Evolutionary conservation across 2,329 filamentous ascomycete species (phyloP), one percentile per base, ranked within the genome.

Genomic region (Botrytis hyacinthi): DNA sequence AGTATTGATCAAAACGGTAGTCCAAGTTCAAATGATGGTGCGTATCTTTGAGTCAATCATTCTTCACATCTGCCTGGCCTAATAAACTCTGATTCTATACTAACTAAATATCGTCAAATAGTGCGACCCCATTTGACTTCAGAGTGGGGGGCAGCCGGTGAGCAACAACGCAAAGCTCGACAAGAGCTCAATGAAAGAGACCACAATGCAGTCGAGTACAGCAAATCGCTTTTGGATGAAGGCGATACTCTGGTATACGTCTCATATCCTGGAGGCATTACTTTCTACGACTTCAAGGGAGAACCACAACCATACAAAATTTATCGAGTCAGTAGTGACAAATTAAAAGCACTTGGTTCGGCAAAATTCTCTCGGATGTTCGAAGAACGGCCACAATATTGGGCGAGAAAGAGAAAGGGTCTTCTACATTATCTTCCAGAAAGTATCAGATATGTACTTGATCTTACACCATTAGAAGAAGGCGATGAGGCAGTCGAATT

Each of bases 401-500:
- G 82, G 26, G 80, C 78, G 54, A 81, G 84, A 35, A 83, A 82
- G 22, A 82, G 82, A 32, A 73, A 75, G 32, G 81, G 81, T 60
- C 74, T 75, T 54, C 20, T 75, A 18, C 42, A 73, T 16, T 26
- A 51, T 29, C 78, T 84, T 16, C 83, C 82, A 0, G 76, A 81
- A 3, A 86, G 84, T 0, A 81, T 91, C 78, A 85, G 85, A 73
- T 92, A 87, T 76, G 82, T 91, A 29, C 77, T 93, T 51, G 90
- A 93, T 76, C 83, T 92, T 20, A 91, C 89, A 0, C 90, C 90
- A 0, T 85, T 87, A 0, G 81, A 81, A 0, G 87, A 91, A 78
- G 91, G 89, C 1, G 89, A 92, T 3, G 90, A 91, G 20, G 85
- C 89, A 16, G 86, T 90, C 1, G 86, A 88, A 37, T 83, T 88